Base-by-base conservation (phyloP, 1,284 basidiomycete species). In the Xerocomus nothofagi region DNA sequence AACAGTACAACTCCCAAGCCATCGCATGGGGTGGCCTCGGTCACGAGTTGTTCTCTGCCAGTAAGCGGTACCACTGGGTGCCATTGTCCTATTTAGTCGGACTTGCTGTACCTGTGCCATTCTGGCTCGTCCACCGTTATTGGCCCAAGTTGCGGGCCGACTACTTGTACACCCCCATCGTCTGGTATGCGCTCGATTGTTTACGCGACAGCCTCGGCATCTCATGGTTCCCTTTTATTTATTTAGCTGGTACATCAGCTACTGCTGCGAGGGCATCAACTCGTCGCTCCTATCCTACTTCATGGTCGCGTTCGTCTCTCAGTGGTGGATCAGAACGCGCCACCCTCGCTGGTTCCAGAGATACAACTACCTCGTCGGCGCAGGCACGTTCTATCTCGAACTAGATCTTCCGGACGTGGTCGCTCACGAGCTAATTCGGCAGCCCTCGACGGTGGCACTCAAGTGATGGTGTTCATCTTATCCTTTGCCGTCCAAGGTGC, bases 401-500 rank as follows among this genome's bases (percentile, higher is more conserved):
- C 14, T 24, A n/a, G n/a, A n/a, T n/a, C 29, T 11, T 26, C 1
- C 31, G 8, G 2, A 15, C 8, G 15, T 12, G 1, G 7, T 41
- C 8, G 14, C 21, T 23, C 21, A 54, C 21, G 5, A 29, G 3
- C 0, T n/a, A 2, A 6, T 17, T 39, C 15, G 36, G 26, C 27
- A 49, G 82, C 80, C 4, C 69, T 82, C 34, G 82, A 83, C 47
- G 82, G 82, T 18, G 83, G 83, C 10, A 75, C 79, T 4, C 79
- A 88, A 62, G 76, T 86, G 29, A 82, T 87, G 75, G 77, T 86
- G 26, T 88, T 88, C 63, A 74, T 88, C 30, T 70, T 87, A 15
- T 82, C 81, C 2, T 88, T 88, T 58, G 84, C 84, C 1, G 84
- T 89, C 12, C 81, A 81, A 59, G 86, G 86, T 45, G 86, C 83